A percentile compares a stretch with the other conserved stretches of the same genome.
These are phyloP conservation scores for Geotrichum europaeum DNA, from an alignment of 1,139 yeast species.

Conservation along the genomic window DNA sequence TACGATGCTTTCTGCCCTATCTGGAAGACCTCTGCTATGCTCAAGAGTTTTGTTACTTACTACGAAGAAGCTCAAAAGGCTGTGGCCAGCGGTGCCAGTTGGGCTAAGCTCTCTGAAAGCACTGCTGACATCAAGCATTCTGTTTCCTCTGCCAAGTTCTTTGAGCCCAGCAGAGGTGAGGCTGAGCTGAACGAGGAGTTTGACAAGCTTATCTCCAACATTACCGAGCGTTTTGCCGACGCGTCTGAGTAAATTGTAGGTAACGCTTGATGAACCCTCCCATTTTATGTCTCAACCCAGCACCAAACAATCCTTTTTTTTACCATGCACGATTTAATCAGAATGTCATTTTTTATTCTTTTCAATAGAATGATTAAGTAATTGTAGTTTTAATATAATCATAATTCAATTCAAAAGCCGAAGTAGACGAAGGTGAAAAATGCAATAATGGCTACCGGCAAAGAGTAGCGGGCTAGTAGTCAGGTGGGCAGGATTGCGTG, in stretches of 20 bases:
- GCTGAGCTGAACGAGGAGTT: slow-evolving; percentile 69
- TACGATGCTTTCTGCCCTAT: slow-evolving; percentile 99
- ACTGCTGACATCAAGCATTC: slow-evolving; percentile 88
- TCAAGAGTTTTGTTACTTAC: slow-evolving; percentile 87
- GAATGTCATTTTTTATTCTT: not conserved
- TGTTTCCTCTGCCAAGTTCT: slow-evolving; percentile 90
- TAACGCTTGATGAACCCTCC: not conserved
- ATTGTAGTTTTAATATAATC: not conserved
- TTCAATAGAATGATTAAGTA: not conserved
- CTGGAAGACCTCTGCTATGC: slow-evolving; percentile 98
- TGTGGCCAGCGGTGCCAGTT: slow-evolving; percentile 84
- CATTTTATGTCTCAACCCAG: not conserved
- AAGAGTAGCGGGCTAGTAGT: not conserved
- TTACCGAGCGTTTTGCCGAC: slow-evolving; percentile 90
- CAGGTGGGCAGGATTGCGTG: not conserved
- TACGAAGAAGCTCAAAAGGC: slow-evolving; percentile 98
- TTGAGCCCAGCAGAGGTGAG: slow-evolving; percentile 91
- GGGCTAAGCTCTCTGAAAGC: slow-evolving; percentile 86
- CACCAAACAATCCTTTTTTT: not conserved
- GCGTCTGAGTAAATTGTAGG: slow-evolving; percentile 63
- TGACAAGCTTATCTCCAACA: slow-evolving; percentile 63
- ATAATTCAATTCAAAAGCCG: not conserved
- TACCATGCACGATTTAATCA: not conserved
- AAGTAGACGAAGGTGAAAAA: too few relatives aligned
- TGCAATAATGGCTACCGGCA: not conserved